Base-by-base conservation (phyloP, 306 rosid species). In the Hylodesmum podocarpum region DNA sequence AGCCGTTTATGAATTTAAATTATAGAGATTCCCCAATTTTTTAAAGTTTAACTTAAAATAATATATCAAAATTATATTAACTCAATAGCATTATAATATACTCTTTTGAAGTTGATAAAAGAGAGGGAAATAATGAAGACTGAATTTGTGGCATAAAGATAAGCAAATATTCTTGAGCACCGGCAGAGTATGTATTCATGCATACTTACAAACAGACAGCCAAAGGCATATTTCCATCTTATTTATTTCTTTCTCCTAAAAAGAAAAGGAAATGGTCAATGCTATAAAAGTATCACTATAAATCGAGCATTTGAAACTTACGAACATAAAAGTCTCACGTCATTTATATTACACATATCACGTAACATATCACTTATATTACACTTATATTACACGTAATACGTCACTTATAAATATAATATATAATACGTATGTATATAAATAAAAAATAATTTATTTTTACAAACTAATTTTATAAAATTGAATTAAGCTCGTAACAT, bases 191-290 rank as follows among this genome's bases (percentile, higher is more conserved):
- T 33, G 14, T 33, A 16, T n/a, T 62, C 49, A 40, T 81, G 74
- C 74, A 27, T 59, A 44, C 72, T 82, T 71, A 8, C 41, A 65
- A 43, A 77, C 76, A 72, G 34, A 77, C 79, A 65, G 8, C 76
- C 71, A 34, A 73, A 71, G 58, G 63, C 74, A 63, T 12, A 24
- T 64, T 78, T 21, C 31, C 24, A 4, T 43, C 29, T 62, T 12
- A 14, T 66, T 19, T 73, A 5, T 72, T 19, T 69, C 4, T 29
- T 22, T 25, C 65, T 39, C 47, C 10, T 0, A 14, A 19, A 40
- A 41, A 5, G 8, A 43, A 58, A 58, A 4, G 31, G 4, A 66
- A 15, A 39, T 10, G 39, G 51, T 41, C 11, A 51, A 7, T 6
- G 7, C 1, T 22, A 67, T 11, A 10, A 25, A 62, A 62, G 44